Conservation (phyloP, 1,284 basidiomycete genomes). For the Ceratobasidium sp. region DNA sequence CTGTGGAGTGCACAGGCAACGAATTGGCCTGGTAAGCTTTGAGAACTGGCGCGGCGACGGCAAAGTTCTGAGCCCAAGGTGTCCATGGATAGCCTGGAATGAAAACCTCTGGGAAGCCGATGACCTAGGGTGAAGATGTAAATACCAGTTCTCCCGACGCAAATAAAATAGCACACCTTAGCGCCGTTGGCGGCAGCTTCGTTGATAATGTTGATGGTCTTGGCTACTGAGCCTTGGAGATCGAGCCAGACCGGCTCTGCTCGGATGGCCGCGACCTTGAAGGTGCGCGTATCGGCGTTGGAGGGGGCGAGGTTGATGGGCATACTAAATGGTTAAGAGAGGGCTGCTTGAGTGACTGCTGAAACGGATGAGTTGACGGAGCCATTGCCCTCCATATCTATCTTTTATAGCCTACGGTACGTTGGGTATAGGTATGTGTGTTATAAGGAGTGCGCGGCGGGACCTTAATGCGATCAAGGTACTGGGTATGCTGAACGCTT, state of each 20-base stretch:
- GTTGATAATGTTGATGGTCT: slow-evolving; percentile 57
- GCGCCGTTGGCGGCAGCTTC: slow-evolving; percentile 57
- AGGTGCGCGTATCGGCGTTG: slow-evolving; percentile 31
- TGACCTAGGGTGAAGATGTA: background rate
- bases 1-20: slow-evolving; percentile 56
- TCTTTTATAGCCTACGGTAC: background rate
- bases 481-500: background rate
- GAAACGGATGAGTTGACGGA: background rate
- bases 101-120: slow-evolving; percentile 22
- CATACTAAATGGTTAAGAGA: background rate
- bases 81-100: slow-evolving; percentile 58
- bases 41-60: slow-evolving; percentile 49
- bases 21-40: slow-evolving; percentile 58
- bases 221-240: slow-evolving; percentile 58
- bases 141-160: slow-evolving; percentile 53
- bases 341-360: background rate
- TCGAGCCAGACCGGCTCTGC: slow-evolving; percentile 55
- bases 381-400: background rate
- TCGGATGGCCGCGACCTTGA: slow-evolving; percentile 28
- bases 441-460: background rate
- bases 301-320: slow-evolving; percentile 23
- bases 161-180: slow-evolving; percentile 57
- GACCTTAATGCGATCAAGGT: background rate
- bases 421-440: background rate
- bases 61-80: slow-evolving; percentile 57